These are phyloP conservation scores for Medicago ruthenica DNA, from an alignment of 306 rosid genomes.

Conservation along the genomic window DNA sequence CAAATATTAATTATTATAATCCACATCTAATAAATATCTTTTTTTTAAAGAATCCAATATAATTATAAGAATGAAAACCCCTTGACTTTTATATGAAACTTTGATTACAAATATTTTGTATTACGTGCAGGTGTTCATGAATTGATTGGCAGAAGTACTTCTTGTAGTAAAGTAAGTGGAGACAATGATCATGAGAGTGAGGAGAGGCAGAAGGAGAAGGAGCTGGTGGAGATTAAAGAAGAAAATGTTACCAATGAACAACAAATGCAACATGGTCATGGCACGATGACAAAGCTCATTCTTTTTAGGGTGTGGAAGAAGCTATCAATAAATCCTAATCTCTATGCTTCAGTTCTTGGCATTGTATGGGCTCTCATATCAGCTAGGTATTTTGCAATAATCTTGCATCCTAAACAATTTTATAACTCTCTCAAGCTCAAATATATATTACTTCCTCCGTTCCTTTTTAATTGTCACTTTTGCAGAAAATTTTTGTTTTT, in stretches of 20 bases:
- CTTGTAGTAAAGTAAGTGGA: slow-evolving; percentile 43
- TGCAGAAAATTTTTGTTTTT: too few species aligned
- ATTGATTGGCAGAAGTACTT: slow-evolving; percentile 48
- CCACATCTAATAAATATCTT: too few species aligned
- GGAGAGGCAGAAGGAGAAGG: slow-evolving; percentile 42
- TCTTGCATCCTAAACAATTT: not conserved
- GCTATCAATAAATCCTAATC: slow-evolving; percentile 80
- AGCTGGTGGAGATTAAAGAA: slow-evolving; percentile 39
- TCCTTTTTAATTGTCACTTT: too few species aligned
- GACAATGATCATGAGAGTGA: slow-evolving; percentile 42
- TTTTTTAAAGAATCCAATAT: too few species aligned
- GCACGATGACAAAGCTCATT: slow-evolving; percentile 80
- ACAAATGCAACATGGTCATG: slow-evolving; percentile 66
- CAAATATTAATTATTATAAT: too few species aligned
- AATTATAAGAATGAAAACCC: too few species aligned
- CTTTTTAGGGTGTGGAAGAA: slow-evolving; percentile 79
- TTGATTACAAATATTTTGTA: not conserved
- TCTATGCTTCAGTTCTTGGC: slow-evolving; percentile 55
- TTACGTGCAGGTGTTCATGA: slow-evolving; percentile 43
- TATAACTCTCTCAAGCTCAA: not conserved
- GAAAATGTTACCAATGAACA: slow-evolving; percentile 50
- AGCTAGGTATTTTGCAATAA: slow-evolving; percentile 49
- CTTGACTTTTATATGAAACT: not conserved
- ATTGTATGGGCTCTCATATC: slow-evolving; percentile 59
- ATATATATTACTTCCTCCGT: too few species aligned